These are phyloP conservation scores for Lipomyces lipofer DNA, from an alignment of 805 yeast genomes.

Conservation along the genomic window DNA sequence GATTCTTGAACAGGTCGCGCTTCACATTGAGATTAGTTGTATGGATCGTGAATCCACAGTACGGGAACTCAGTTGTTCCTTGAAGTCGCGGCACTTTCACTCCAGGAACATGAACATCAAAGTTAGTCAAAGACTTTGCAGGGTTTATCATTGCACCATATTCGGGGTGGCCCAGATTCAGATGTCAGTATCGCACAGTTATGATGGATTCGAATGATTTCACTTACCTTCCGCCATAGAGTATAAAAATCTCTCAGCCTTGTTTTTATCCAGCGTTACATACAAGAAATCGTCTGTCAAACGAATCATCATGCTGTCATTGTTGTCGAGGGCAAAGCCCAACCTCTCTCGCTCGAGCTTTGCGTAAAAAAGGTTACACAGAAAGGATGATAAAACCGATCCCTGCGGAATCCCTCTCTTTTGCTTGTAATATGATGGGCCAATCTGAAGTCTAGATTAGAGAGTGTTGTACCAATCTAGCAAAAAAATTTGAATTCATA, in stretches of 20 bases:
- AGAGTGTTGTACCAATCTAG: not conserved
- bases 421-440: conserved; percentile 47
- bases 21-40: conserved; percentile 15
- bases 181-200: not conserved
- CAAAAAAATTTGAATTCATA: not conserved
- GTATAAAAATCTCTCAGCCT: conserved; percentile 39
- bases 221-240: conserved; percentile 33
- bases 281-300: conserved; percentile 84
- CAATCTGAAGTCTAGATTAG: conserved; percentile 34
- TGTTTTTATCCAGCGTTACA: conserved; percentile 49
- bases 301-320: conserved; percentile 52
- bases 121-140: conserved; percentile 43
- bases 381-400: conserved; percentile 66
- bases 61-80: conserved; percentile 21
- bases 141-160: conserved; percentile 47
- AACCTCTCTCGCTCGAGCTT: conserved; percentile 48
- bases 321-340: conserved; percentile 33
- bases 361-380: conserved; percentile 75
- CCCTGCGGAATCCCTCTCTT: conserved; percentile 83
- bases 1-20: conserved; percentile 16
- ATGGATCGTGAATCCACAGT: conserved; percentile 24
- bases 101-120: conserved; percentile 20
- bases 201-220: no score
- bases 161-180: conserved; percentile 46
- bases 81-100: conserved; percentile 1